Conservation (phyloP, 768 basidiomycete genomes). For the Psilocybe tampanensis region DNA sequence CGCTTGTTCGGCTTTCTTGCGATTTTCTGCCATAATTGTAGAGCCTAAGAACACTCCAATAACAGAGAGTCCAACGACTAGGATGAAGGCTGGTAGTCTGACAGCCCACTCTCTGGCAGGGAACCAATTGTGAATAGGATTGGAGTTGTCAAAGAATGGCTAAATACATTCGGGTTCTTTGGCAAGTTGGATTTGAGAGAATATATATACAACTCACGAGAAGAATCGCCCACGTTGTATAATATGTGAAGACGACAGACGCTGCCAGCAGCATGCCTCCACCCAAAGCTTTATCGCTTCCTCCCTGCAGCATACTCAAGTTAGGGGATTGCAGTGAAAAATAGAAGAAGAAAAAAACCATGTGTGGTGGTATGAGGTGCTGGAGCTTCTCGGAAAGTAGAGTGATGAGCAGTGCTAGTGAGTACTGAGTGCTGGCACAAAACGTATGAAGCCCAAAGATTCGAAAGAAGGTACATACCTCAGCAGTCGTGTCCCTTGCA, state of each 20-base stretch:
- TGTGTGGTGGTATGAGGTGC: not conserved
- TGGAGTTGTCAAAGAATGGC: slow-evolving; percentile 84
- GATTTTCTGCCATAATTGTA: slow-evolving; percentile 75
- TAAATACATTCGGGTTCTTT: slow-evolving; percentile 25
- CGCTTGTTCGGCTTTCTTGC: slow-evolving; percentile 66
- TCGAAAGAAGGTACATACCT: too few species aligned
- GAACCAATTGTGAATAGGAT: slow-evolving; percentile 77
- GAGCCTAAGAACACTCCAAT: slow-evolving; percentile 81
- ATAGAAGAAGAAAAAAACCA: slow-evolving; percentile 3
- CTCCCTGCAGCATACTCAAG: slow-evolving; percentile 47
- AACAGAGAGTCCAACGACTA: slow-evolving; percentile 78
- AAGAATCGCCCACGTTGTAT: slow-evolving; percentile 89
- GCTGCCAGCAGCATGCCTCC: slow-evolving; percentile 80
- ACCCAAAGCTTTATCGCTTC: slow-evolving; percentile 82
- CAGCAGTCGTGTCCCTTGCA: too few species aligned
- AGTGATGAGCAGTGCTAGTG: not conserved
- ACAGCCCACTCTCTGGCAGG: slow-evolving; percentile 93
- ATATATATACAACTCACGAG: slow-evolving; percentile 52
- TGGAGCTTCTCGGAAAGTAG: not conserved
- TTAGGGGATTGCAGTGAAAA: not conserved
- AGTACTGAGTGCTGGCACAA: too few species aligned
- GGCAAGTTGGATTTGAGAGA: not conserved
- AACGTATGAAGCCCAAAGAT: too few species aligned
- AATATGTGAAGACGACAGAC: slow-evolving; percentile 80
- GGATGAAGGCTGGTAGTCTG: slow-evolving; percentile 79